Conservation (phyloP, 2,329 filamentous ascomycete genomes). For the Thelonectria discophora region DNA sequence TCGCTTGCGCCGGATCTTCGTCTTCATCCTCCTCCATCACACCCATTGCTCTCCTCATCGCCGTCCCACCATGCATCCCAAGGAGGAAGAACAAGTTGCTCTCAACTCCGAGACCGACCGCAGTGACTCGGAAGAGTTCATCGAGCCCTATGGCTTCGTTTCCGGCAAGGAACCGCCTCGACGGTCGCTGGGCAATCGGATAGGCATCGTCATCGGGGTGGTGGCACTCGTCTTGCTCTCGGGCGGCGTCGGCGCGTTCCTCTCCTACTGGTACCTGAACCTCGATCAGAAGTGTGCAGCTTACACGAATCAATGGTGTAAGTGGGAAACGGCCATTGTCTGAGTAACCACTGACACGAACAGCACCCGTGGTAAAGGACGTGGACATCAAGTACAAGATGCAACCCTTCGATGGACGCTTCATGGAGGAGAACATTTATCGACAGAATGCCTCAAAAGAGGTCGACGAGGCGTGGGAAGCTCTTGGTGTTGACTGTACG, state of each 20-base stretch:
- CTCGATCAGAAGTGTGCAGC: constrained; percentile 37
- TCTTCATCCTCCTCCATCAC: background rate
- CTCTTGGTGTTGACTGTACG: constrained; percentile 56
- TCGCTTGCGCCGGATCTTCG: background rate
- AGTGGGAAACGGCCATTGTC: constrained; percentile 26
- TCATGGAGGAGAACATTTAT: constrained; percentile 63
- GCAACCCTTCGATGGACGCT: constrained; percentile 63
- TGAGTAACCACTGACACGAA: constrained; percentile 8
- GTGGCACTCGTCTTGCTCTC: constrained; percentile 28
- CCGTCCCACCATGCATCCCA: constrained; percentile 30
- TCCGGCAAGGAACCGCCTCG: constrained; percentile 23
- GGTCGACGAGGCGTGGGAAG: constrained; percentile 66
- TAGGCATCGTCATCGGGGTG: constrained; percentile 22
- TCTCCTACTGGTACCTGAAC: constrained; percentile 34
- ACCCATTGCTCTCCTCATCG: background rate
- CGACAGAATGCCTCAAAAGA: constrained; percentile 59
- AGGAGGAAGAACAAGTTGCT: constrained; percentile 34
- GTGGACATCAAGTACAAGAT: constrained; percentile 45
- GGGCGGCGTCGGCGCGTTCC: constrained; percentile 31
- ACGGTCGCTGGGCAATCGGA: constrained; percentile 27
- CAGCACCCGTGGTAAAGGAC: constrained; percentile 48
- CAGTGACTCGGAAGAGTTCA: constrained; percentile 33
- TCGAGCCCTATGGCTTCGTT: constrained; percentile 31
- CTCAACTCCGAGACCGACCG: constrained; percentile 27
- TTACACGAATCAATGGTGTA: constrained; percentile 51